Evolutionary conservation across 495 filamentous ascomycete species (phyloP), one percentile per base, ranked within the genome.

Genomic region (Neurospora sp.): DNA sequence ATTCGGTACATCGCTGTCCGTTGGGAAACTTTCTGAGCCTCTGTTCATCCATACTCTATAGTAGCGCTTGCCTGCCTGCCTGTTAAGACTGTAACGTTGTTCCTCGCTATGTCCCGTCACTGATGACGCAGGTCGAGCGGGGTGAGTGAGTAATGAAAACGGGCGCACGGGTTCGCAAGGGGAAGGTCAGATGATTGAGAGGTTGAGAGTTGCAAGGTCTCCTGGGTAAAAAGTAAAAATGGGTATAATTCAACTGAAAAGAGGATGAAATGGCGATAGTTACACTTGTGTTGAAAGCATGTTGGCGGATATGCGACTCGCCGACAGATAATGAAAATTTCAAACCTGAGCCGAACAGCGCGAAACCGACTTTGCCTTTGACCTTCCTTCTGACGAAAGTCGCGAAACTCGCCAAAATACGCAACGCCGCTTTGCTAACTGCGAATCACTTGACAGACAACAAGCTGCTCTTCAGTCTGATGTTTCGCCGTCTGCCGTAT

Each of bases 1-100:
- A 89, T 69, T 87, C 83, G 71, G 85, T 80, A 76, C 85, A 87
- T 31, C 78, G 78, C 71, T 85, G 82, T 39, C 83, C 81, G 41
- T 75, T 74, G 9, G 81, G 83, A 69, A 86, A 84, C 12, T 75
- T 79, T 72, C 71, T 74, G 41, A 77, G 38, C 42, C 27, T 31
- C 39, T 69, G 44, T 72, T 72, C 54, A 59, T 46, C 37, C 70
- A 46, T 71, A 8, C 54, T 66, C 14, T 18, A 16, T 66, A 31
- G 27, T 66, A 31, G 27, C 12, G 27, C 54, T 66, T 66, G 54
- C 27, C 27, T 62, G 54, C 54, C 54, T 62, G 54, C 6, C 14
- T 37, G 27, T 9, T 5, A 5, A 35, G 23, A 37, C 27, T 62
- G 54, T 35, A 54, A 35, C 54, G 54, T 66, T 37, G 54, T 66